These are phyloP conservation scores for Teratosphaeria viscida DNA, from an alignment of 2,329 filamentous ascomycete species.

Conservation along the genomic window DNA sequence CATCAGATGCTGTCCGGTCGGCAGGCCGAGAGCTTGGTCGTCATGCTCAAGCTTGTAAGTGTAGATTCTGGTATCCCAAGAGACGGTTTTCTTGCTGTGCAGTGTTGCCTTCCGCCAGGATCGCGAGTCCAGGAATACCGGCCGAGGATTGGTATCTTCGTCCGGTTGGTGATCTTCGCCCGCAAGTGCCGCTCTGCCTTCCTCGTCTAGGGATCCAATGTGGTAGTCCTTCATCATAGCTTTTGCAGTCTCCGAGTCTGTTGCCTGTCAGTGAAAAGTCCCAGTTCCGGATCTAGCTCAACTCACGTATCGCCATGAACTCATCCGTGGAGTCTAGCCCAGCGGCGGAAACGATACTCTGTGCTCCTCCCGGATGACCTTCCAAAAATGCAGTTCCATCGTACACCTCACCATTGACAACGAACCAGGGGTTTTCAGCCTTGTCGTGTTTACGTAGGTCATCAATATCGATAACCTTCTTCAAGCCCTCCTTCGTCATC, in stretches of 20 bases:
- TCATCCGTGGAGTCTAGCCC: slow-evolving; percentile 76
- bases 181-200: slow-evolving; percentile 43
- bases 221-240: slow-evolving; percentile 81
- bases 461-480: slow-evolving; percentile 54
- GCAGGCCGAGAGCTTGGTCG: slow-evolving; percentile 61
- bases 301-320: slow-evolving; percentile 82
- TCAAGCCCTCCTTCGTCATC: slow-evolving; percentile 62
- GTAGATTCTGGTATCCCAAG: slow-evolving; percentile 71
- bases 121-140: slow-evolving; percentile 60
- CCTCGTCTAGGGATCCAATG: slow-evolving; percentile 62
- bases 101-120: slow-evolving; percentile 65
- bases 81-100: slow-evolving; percentile 56
- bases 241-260: slow-evolving; percentile 86
- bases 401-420: slow-evolving; percentile 80
- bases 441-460: slow-evolving; percentile 60
- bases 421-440: slow-evolving; percentile 68
- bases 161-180: slow-evolving; percentile 32
- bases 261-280: not conserved
- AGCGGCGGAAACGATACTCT: slow-evolving; percentile 74
- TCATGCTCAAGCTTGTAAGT: slow-evolving; percentile 66
- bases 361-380: slow-evolving; percentile 74
- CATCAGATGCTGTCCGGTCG: slow-evolving; percentile 79
- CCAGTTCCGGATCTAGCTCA: not conserved
- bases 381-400: slow-evolving; percentile 73
- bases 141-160: slow-evolving; percentile 36